Evolutionary conservation across 129 eudicot genomes (phyloP), one percentile per base, ranked within the genome.

Genomic region (Centrapalus pauciflorus): DNA sequence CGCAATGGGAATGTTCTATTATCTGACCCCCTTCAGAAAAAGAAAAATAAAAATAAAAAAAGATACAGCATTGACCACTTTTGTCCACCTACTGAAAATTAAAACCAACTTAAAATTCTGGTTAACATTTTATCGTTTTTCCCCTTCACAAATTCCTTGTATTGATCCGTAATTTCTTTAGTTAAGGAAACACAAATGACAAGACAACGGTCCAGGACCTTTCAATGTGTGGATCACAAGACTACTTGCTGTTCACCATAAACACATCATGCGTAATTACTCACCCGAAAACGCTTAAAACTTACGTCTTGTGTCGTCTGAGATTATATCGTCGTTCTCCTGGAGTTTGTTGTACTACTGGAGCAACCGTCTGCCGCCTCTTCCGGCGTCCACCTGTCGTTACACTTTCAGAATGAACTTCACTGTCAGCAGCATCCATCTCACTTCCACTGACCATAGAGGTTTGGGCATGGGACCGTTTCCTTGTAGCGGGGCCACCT

Each of bases 281-380:
- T 62, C 56, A 40, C 38, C 17, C 48, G 19, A 27, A 50, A 61
- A 56, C 35, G 30, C 40, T 20, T 59, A 56, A 50, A 55, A 81
- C 96, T 85, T 86, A 93, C 98, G 65, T 72, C 80, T 81, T 88
- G 69, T 67, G 89, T 55, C 86, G 90, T 64, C 99, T 78, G 66
- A 94, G 97, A 75, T 94, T 94, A 72, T 94, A 94, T 20, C 95
- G 86, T 17, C 65, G 71, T 64, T 54, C 87, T 56, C 87, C 95
- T 0, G 93, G 84, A 70, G 79, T 76, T 49, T 75, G 86, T 7
- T 57, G 64, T 24, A 76, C 67, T 51, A 76, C 64, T 3, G 81
- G 52, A 52, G 69, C 83, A 17, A 77, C 70, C 9, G 84, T 84
- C 45, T 83, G 86, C 78, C 94, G 89, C 85, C 92, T 89, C 79